Conservation (phyloP, 2,329 filamentous ascomycete species). For the Alternaria triticimaculans region DNA sequence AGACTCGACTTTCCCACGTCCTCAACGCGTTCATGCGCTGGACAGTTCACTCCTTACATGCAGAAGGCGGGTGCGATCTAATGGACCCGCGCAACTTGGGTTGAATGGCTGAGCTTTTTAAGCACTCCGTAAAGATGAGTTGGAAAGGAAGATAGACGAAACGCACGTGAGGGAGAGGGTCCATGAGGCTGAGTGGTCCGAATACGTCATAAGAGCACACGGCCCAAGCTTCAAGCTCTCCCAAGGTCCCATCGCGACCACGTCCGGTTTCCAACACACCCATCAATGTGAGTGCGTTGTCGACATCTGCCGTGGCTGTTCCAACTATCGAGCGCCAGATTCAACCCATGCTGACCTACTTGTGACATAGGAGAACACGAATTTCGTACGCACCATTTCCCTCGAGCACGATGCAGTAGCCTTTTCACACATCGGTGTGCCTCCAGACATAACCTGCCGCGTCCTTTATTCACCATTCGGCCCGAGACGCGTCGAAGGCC, state of each 20-base stretch:
- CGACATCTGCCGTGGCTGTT: not conserved
- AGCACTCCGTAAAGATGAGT: not conserved
- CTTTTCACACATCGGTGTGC: not conserved
- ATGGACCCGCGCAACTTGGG: not conserved
- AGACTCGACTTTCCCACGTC: not conserved
- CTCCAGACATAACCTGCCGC: not conserved
- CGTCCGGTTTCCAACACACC: not conserved
- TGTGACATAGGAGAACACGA: not conserved
- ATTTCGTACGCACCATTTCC: not conserved
- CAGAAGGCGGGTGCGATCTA: not conserved
- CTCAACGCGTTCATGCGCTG: not conserved
- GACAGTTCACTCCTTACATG: not conserved
- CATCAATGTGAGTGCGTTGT: not conserved
- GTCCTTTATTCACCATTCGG: not conserved
- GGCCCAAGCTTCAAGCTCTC: not conserved
- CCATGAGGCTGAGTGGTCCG: constrained; percentile 3
- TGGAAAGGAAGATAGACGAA: not conserved
- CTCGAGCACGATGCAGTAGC: not conserved
- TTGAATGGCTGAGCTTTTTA: not conserved
- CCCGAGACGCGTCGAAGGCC: not conserved
- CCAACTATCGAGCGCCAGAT: not conserved
- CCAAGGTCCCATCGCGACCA: not conserved
- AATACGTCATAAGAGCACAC: constrained; percentile 1
- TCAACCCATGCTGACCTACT: not conserved
- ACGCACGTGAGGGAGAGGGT: not conserved